Percentiles rank a stretch among this genome's conserved stretches.
phyloP scores from a whole-genome alignment of 2,329 filamentous ascomycete species.

The Hypoxylon sp. region DNA sequence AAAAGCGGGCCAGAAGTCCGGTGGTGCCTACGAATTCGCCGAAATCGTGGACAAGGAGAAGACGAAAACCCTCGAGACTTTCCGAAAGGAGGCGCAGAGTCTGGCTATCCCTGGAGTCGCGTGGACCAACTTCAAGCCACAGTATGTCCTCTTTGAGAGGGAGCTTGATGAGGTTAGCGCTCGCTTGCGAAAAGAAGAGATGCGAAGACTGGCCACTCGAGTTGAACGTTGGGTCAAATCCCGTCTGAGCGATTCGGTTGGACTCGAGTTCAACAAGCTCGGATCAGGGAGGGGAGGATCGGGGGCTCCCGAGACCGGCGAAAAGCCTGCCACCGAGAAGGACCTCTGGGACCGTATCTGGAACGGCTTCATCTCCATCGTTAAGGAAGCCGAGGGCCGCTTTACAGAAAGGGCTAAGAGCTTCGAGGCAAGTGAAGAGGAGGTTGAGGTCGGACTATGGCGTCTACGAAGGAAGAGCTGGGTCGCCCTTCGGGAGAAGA shows the following conservation, averaged over 20 bases:
- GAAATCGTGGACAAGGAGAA: conserved; percentile 92
- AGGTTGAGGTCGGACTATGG: conserved; percentile 95
- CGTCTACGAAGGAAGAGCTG: conserved; percentile 93
- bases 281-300: conserved; percentile 88
- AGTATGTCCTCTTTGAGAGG: conserved; percentile 85
- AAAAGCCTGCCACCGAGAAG: conserved; percentile 81
- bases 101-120: conserved; percentile 82
- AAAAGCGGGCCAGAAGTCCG: conserved; percentile 93
- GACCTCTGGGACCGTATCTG: conserved; percentile 97
- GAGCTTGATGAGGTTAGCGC: conserved; percentile 91
- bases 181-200: conserved; percentile 91
- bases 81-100: conserved; percentile 80
- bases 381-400: conserved; percentile 85
- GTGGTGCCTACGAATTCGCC: conserved; percentile 92
- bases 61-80: conserved; percentile 79
- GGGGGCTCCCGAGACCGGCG: conserved; percentile 83
- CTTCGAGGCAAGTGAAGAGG: conserved; percentile 91
- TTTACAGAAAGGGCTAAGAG: conserved; percentile 92
- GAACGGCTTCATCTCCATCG: conserved; percentile 85
- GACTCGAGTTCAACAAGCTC: conserved; percentile 95
- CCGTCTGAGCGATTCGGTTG: conserved; percentile 87
- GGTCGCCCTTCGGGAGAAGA: conserved; percentile 88
- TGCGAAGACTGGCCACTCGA: conserved; percentile 90
- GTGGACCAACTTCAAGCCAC: conserved; percentile 90
- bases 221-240: conserved; percentile 96